Base-by-base conservation (phyloP, 257 asterid species). In the Nicotiana otophora region DNA sequence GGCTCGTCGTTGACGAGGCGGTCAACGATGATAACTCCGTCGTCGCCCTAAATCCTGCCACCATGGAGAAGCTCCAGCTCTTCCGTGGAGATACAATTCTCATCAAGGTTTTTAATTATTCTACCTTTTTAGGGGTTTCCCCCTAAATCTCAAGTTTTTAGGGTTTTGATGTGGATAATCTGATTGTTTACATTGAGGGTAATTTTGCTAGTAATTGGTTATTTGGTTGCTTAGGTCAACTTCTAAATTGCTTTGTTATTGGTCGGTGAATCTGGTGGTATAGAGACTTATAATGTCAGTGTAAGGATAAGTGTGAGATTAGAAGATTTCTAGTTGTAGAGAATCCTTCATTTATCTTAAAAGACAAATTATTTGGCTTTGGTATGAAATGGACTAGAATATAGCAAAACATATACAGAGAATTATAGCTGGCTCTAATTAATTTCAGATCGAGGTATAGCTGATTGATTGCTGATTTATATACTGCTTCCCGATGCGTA, bases 1-100 rank as follows among this genome's bases (percentile, higher is more conserved):
- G 97, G 70, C 89, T 94, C 3, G 81, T 94, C 19, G 98, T 94
- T 42, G 98, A 94, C 66, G 98, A 94, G 90, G 97, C 97, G 33
- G 97, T 92, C 84, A 92, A 93, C 88, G 98, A 93, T 83, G 96
- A 94, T 82, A 94, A 92, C 87, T 94, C 98, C 54, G 95, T 91
- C 60, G 92, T 93, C 20, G 62, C 94, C n/a, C 92, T 94, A 30
- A 92, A 94, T 83, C 97, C 98, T 5, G 81, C 80, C 26, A 93
- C 98, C 16, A 92, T 94, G 98, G 98, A 94, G 77, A 94, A 93
- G 92, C 98, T 94, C 55, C 90, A 92, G 86, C 89, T 94, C 79
- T 94, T 94, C 87, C 97, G 96, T 16, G 97, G 98, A 5, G 98
- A 93, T 68, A 93, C 97, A 81, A 86, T 93, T 81, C 74, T 94